Base-by-base conservation (phyloP, 345 rosid species). In the Balakata baccata region DNA sequence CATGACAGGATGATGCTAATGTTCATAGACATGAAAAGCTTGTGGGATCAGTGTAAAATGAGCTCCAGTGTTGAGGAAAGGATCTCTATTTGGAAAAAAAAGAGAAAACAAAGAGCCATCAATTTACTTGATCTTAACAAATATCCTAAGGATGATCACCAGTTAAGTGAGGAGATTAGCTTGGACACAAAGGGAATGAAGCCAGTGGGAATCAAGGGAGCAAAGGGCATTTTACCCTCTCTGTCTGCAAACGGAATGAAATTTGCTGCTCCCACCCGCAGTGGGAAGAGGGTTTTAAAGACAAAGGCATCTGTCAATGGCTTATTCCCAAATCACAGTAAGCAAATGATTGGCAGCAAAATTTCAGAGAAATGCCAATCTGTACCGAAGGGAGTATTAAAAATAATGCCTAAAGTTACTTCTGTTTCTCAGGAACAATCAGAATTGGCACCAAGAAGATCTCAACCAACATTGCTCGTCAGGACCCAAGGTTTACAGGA, bases 321-420 rank as follows among this genome's bases (percentile, higher is more conserved):
- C 68, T 57, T 76, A 47, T 72, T 63, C 71, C 79, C 72, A 71
- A 74, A 64, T 71, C 81, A 66, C 64, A 75, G 76, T 45, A 80
- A 75, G 53, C 80, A 80, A 73, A 46, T 64, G 47, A 65, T 59
- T 46, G 78, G 78, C 45, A 56, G 65, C 71, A 78, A 74, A 56
- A 37, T 60, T 38, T 60, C 41, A 0, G 78, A 78, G 69, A 79
- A 67, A 41, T 66, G 43, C 70, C 87, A 81, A 74, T 39, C 77
- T 51, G 78, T 79, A 49, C 85, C 88, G 25, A 88, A 85, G 80
- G 92, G 94, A 72, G 70, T 88, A 69, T 77, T 89, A 80, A 89
- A 87, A 84, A 77, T 86, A 60, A 76, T 76, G 69, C 87, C 89
- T 12, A 88, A 75, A 77, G 68, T 53, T 71, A 75, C 86, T 78